Evolutionary conservation across 306 rosid genomes (phyloP).

Genomic region (Dryas octopetala): DNA sequence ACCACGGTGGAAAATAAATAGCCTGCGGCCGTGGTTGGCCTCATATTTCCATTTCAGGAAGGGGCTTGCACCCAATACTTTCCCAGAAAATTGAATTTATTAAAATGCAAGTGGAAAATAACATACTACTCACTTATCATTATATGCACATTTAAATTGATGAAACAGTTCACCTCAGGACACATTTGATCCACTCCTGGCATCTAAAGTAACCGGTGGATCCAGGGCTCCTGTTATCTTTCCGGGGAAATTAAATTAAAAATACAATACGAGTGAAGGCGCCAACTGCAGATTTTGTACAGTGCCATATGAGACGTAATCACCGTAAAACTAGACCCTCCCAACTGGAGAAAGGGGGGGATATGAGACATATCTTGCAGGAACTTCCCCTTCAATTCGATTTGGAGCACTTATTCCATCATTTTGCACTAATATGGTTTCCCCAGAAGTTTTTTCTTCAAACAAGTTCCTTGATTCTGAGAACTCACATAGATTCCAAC

Average conservation of each 20-base stretch:
- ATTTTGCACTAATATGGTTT: slow-evolving; percentile 33
- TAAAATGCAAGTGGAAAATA: slow-evolving; percentile 16
- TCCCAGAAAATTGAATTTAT: slow-evolving; percentile 1
- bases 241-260: neutral
- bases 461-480: slow-evolving; percentile 41
- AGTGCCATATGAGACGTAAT: neutral
- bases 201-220: slow-evolving; percentile 12
- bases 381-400: slow-evolving; percentile 33
- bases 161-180: slow-evolving; percentile 26
- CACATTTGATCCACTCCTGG: slow-evolving; percentile 29
- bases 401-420: slow-evolving; percentile 37
- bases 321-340: slow-evolving; percentile 36
- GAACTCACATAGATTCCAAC: slow-evolving; percentile 52
- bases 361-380: slow-evolving; percentile 37
- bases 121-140: slow-evolving; percentile 29
- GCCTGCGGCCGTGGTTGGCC: neutral
- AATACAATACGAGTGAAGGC: neutral
- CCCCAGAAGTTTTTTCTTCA: slow-evolving; percentile 44
- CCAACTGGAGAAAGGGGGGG: slow-evolving; percentile 61
- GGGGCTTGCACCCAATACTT: slow-evolving; percentile 14
- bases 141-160: slow-evolving; percentile 52
- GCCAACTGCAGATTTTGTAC: slow-evolving; percentile 13
- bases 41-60: neutral
- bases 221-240: slow-evolving; percentile 12
- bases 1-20: neutral